Evolutionary conservation across 305 asterid species (phyloP), one percentile per base, ranked within the genome.

Genomic region (Fraxinus paxiana): DNA sequence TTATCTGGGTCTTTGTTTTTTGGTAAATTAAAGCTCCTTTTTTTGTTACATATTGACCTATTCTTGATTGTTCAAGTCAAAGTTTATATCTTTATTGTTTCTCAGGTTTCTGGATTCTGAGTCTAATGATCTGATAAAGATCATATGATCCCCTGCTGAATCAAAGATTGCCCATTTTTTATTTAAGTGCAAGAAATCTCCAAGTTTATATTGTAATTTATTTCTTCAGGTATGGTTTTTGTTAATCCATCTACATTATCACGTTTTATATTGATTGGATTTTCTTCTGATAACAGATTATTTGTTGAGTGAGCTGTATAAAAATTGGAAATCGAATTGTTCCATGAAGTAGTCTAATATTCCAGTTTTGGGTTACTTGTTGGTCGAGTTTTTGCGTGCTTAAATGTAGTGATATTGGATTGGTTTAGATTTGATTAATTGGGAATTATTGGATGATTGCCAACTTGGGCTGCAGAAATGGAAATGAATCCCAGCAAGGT

Each of bases 401-500:
- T 31, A 54, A 61, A n/a, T 20, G 59, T 77, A 34, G 34, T 73
- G 75, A 35, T 67, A 35, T 82, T 73, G 73, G 65, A 65, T 78
- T 80, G 73, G 61, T 48, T 54, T 76, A 13, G 77, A 48, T 72
- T 67, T 71, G 43, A 75, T 84, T 54, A 59, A 28, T 73, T 76
- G 46, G 28, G 51, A 77, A 59, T 33, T 79, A 84, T 81, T 83
- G 30, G 22, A 59, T 84, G 85, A 81, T 82, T 76, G 81, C 73
- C 34, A 75, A 71, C 72, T 84, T 78, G 82, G 82, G 76, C 79
- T 83, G 86, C 77, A 80, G 88, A 83, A 79, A 91, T 90, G 94
- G 94, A 91, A 83, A 88, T 90, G 87, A 97, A 90, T 80, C 86
- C 88, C 86, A 94, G 97, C 75, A 94, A 94, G 86, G 34, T 94